A percentile compares a stretch with the other conserved stretches of the same genome.
These are phyloP conservation scores for Pseudogymnoascus sp. DNA, from an alignment of 2,329 filamentous ascomycete species.

Conservation along the genomic window DNA sequence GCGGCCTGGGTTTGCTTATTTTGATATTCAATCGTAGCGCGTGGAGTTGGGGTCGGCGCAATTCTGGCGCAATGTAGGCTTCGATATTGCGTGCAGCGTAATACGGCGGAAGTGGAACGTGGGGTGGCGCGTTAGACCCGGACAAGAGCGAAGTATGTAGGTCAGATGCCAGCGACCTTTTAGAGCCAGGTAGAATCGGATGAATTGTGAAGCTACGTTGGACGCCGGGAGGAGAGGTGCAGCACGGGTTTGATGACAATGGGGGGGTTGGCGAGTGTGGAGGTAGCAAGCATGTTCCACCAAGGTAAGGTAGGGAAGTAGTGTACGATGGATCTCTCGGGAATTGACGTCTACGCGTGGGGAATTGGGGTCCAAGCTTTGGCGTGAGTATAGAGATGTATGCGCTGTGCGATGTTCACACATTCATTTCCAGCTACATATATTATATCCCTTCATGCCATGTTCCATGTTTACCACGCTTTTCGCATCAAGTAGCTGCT, in stretches of 20 bases:
- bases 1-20: slow-evolving; percentile 7
- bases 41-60: not conserved
- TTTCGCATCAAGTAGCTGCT: not conserved
- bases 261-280: slow-evolving; percentile 6
- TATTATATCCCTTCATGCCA: not conserved
- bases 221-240: slow-evolving; percentile 3
- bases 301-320: slow-evolving; percentile 6
- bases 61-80: not conserved
- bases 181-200: not conserved
- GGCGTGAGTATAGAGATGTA: not conserved
- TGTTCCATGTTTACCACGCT: not conserved
- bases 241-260: slow-evolving; percentile 6
- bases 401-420: not conserved
- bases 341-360: slow-evolving; percentile 5
- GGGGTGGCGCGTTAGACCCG: slow-evolving; percentile 2
- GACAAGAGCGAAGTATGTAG: slow-evolving; percentile 1
- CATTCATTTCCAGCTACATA: not conserved
- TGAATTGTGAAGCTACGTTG: slow-evolving; percentile 2
- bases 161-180: slow-evolving; percentile 5
- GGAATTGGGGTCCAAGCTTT: slow-evolving; percentile 7
- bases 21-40: slow-evolving; percentile 4
- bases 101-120: slow-evolving; percentile 7
- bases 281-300: slow-evolving; percentile 7
- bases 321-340: slow-evolving; percentile 8
- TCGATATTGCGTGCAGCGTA: slow-evolving; percentile 1